Conservation (phyloP, 257 asterid species). For the Solanum virginianum region DNA sequence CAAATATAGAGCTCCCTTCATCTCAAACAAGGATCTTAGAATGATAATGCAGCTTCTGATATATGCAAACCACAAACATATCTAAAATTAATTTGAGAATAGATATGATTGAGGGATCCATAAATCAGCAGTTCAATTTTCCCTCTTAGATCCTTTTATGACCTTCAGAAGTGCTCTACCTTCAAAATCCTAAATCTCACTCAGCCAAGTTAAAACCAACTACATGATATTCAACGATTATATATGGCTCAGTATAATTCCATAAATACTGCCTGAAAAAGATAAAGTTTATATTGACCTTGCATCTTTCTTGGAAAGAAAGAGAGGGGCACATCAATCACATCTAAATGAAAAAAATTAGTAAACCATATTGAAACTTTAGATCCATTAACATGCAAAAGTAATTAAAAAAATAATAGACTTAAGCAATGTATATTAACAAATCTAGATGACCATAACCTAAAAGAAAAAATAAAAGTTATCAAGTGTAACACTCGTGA, state of each 20-base stretch:
- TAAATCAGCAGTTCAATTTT: conserved; percentile 57
- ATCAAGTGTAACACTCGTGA: no score
- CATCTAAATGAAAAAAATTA: neutral
- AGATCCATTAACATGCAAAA: neutral
- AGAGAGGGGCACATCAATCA: neutral
- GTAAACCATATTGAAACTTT: neutral
- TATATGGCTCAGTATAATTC: no score
- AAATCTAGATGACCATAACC: neutral
- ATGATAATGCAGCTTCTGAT: conserved; percentile 51
- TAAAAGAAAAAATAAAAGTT: no score
- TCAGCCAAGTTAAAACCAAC: neutral
- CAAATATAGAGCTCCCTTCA: conserved; percentile 79
- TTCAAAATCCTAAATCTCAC: conserved; percentile 10
- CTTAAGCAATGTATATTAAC: neutral
- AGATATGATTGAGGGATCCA: conserved; percentile 70
- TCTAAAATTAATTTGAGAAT: neutral
- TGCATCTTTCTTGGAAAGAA: neutral
- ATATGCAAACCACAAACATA: conserved; percentile 73
- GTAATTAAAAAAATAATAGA: neutral
- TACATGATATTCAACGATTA: no score
- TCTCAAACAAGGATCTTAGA: conserved; percentile 50
- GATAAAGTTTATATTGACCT: neutral
- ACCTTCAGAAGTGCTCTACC: conserved; percentile 81
- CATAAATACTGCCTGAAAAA: no score
- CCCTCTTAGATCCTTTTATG: conserved; percentile 63